These are phyloP conservation scores for button mushroom (Agaricus bisporus) DNA, from an alignment of 768 basidiomycete species.

Conservation along the genomic window DNA sequence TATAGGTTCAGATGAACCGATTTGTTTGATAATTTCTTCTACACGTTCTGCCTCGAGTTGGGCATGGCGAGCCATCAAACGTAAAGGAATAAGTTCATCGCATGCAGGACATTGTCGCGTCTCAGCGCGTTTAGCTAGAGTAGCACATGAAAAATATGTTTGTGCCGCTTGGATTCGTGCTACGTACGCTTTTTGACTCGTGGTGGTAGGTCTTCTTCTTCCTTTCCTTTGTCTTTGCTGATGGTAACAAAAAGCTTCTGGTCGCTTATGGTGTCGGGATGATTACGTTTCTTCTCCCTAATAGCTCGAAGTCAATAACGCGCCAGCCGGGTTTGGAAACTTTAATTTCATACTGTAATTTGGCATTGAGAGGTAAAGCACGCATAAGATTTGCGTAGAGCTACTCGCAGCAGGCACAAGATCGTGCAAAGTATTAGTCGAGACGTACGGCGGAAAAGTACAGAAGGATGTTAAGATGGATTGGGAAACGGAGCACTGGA, in stretches of 20 bases:
- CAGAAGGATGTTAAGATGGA: conserved; percentile 3
- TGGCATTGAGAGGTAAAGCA: background rate
- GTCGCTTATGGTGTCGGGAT: background rate
- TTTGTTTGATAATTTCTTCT: conserved; percentile 55
- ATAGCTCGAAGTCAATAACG: background rate
- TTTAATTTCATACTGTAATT: conserved; percentile 3
- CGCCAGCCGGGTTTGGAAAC: background rate
- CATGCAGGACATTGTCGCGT: conserved; percentile 74
- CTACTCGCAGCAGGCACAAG: background rate
- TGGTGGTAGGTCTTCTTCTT: background rate
- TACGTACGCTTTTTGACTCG: conserved; percentile 6
- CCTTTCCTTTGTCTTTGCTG: conserved; percentile 5
- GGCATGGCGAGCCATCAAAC: conserved; percentile 60
- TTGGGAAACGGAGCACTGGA: conserved; percentile 2
- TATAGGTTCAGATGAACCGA: conserved; percentile 56
- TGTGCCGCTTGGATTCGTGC: background rate
- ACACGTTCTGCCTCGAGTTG: conserved; percentile 64
- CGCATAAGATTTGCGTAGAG: background rate
- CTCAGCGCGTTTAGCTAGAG: conserved; percentile 63
- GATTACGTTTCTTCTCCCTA: conserved; percentile 6
- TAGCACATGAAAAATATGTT: background rate
- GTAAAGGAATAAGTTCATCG: conserved; percentile 63
- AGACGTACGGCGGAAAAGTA: background rate
- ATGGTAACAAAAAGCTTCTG: background rate
- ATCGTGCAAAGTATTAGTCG: background rate